Evolutionary conservation across 2,329 filamentous ascomycete species (phyloP), one percentile per base, ranked within the genome.

Genomic region (Aureobasidium mangrovei): DNA sequence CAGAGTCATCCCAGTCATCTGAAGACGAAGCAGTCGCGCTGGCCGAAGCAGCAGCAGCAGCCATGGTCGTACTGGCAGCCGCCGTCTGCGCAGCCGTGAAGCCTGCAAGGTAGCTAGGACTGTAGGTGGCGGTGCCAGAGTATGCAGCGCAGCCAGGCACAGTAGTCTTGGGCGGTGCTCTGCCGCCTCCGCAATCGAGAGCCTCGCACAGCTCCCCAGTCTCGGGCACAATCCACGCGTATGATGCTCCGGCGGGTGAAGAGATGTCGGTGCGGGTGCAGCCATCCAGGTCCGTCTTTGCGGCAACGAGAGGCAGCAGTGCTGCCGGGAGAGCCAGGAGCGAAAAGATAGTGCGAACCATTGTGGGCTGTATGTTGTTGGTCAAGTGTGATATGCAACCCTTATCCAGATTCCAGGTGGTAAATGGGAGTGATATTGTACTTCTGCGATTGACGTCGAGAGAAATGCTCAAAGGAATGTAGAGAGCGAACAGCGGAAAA

Each of bases 141-240:
- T 84, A 84, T 3, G 54, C 62, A 2, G 67, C 63, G 63, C 83
- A 86, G 2, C 82, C 83, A 0, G 83, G 83, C 26, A 82, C 77
- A 28, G 74, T 77, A 12, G 77, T 80, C 72, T 81, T 42, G 7
- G 53, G 53, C 3, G 53, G 45, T 7, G 82, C 83, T 43, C 78
- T 75, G 54, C 82, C 83, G 59, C 83, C 83, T 56, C 83, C 83
- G 68, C 83, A 86, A 75, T 86, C 83, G 60, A 82, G 74, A 58
- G 80, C 64, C 8, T 73, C 72, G 74, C 83, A 86, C 64, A 85
- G 72, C 71, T 85, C 82, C 64, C 82, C 81, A 18, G 77, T 80
- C 60, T 70, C 80, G 2, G 81, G 82, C 52, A 83, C 77, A 67
- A 80, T 85, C 73, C 74, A 85, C 62, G 81, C 67, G 44, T 76